These are phyloP conservation scores for Camellia sinensis DNA, from an alignment of 148 eudicot genomes.

Conservation along the genomic window DNA sequence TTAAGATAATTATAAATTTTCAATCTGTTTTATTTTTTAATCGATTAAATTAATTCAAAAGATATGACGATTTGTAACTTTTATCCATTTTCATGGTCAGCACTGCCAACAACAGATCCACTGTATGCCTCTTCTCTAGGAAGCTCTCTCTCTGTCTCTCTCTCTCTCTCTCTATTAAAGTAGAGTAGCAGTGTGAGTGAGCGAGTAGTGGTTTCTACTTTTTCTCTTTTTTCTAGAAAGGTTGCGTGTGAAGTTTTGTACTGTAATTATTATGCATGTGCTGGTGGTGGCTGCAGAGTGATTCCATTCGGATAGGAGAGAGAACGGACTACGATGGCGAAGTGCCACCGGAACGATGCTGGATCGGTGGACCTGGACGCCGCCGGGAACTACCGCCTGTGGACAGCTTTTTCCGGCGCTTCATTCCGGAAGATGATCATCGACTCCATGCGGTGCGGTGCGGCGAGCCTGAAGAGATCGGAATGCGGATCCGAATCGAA, in stretches of 20 bases:
- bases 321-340: not conserved
- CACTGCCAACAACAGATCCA: no score
- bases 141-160: no score
- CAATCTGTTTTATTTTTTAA: no score
- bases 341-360: conserved; percentile 2
- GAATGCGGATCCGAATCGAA: conserved; percentile 4
- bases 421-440: conserved; percentile 19
- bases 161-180: no score
- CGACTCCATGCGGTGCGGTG: conserved; percentile 20
- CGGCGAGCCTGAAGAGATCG: not conserved
- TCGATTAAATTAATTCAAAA: no score
- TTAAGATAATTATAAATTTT: no score
- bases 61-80: no score
- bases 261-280: not conserved
- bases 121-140: no score
- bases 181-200: no score
- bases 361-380: not conserved
- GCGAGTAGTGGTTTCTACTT: no score
- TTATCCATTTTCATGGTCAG: no score
- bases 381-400: conserved; percentile 11
- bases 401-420: conserved; percentile 16
- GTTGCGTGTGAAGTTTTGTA: not conserved
- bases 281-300: not conserved
- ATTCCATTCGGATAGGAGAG: not conserved
- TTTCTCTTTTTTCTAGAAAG: not conserved